phyloP scores from a whole-genome alignment of 345 rosid genomes.

The Lumnitzera racemosa region DNA sequence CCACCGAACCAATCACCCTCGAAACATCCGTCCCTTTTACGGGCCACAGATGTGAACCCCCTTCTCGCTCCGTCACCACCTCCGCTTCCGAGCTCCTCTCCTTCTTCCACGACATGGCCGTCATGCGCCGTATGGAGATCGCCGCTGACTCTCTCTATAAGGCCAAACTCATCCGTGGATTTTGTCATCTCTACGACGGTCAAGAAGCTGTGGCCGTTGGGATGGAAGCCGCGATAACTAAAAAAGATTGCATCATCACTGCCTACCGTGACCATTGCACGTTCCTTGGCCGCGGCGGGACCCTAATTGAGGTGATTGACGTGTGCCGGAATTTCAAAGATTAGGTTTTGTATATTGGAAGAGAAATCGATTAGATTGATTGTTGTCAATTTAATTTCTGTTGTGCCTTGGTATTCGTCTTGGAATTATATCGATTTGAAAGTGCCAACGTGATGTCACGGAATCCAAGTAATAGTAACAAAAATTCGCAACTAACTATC shows the following conservation, averaged over 20 bases:
- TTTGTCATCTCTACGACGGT: conserved; percentile 98
- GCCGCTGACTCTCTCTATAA: conserved; percentile 98
- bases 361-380: no score
- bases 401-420: no score
- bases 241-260: conserved; percentile 75
- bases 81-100: conserved; percentile 49
- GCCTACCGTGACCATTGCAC: conserved; percentile 92
- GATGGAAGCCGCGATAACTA: conserved; percentile 93
- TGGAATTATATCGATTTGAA: no score
- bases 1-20: conserved; percentile 57
- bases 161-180: conserved; percentile 95
- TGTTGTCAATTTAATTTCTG: no score
- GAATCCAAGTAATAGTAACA: no score
- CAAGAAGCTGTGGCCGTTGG: conserved; percentile 94
- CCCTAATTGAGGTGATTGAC: conserved; percentile 30
- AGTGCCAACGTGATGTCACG: no score
- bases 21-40: conserved; percentile 91
- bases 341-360: no score
- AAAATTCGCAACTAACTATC: no score
- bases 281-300: conserved; percentile 80
- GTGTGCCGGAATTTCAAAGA: no score
- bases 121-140: conserved; percentile 94
- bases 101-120: conserved; percentile 80
- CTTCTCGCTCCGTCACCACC: conserved; percentile 78
- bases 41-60: conserved; percentile 71